phyloP scores from a whole-genome alignment of 176 grass and related monocot genomes.

The Oryza officinalis region DNA sequence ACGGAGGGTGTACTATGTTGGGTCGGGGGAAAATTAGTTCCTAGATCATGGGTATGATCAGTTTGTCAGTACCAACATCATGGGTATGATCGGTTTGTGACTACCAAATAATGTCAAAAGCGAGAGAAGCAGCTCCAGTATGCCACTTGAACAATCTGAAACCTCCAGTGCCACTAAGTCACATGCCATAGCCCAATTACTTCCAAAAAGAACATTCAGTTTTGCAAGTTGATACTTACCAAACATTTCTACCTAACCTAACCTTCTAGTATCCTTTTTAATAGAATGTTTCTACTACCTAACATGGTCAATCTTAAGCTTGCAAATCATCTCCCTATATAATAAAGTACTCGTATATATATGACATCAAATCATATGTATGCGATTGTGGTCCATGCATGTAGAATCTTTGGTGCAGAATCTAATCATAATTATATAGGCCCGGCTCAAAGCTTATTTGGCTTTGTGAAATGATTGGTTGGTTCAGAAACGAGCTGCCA shows the following conservation, averaged over 20 bases:
- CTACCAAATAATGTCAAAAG: background rate
- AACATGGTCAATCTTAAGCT: conserved; percentile 1
- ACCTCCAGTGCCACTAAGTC: background rate
- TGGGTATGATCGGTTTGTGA: background rate
- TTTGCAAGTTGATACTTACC: conserved; percentile 6
- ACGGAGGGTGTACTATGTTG: background rate
- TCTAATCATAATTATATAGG: background rate
- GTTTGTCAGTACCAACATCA: background rate
- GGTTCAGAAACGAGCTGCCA: background rate
- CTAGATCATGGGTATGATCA: background rate
- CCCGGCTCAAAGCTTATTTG: background rate
- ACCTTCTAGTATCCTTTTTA: background rate
- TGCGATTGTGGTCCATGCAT: background rate
- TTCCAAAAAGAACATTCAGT: background rate
- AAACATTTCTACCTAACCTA: conserved; percentile 22
- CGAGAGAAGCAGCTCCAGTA: background rate
- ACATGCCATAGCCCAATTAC: background rate
- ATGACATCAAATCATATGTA: background rate
- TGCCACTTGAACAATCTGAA: background rate
- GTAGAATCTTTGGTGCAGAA: conserved; percentile 21
- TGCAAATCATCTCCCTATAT: background rate
- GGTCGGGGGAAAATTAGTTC: background rate
- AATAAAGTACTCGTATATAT: background rate
- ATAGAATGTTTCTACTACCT: background rate
- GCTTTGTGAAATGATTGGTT: background rate